Percentiles rank a stretch among this genome's conserved stretches.
Evolutionary conservation across 345 rosid species (phyloP).

Genomic region (Combretum micranthum): DNA sequence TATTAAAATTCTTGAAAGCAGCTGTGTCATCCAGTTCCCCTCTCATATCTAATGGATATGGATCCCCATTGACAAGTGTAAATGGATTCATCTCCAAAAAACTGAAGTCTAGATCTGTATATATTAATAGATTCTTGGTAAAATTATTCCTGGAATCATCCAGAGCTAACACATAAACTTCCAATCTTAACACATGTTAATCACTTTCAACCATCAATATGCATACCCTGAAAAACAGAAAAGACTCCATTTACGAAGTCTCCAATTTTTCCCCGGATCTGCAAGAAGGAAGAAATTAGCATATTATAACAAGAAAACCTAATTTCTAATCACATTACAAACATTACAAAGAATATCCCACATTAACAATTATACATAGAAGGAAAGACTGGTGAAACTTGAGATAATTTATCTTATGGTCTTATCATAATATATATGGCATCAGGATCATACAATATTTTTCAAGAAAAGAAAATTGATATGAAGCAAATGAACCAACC

Average conservation of each 20-base stretch:
- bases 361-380: no score
- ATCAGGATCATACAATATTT: neutral
- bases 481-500: slow-evolving; percentile 28
- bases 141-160: no score
- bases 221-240: slow-evolving; percentile 77
- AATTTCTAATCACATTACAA: neutral
- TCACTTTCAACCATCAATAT: neutral
- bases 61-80: slow-evolving; percentile 76
- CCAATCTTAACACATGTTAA: neutral
- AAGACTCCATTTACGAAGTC: slow-evolving; percentile 71
- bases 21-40: slow-evolving; percentile 97
- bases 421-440: no score
- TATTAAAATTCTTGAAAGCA: slow-evolving; percentile 90
- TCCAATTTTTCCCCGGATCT: slow-evolving; percentile 79
- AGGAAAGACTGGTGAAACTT: no score
- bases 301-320: slow-evolving; percentile 2
- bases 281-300: slow-evolving; percentile 14
- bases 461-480: no score
- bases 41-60: slow-evolving; percentile 95
- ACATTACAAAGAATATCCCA: no score
- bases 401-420: no score
- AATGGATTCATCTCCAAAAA: slow-evolving; percentile 96
- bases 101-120: slow-evolving; percentile 81
- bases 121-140: neutral
- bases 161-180: neutral